Base-by-base conservation (phyloP, 371 early-diverging fungal species). In the Haplosporangium sp. region DNA sequence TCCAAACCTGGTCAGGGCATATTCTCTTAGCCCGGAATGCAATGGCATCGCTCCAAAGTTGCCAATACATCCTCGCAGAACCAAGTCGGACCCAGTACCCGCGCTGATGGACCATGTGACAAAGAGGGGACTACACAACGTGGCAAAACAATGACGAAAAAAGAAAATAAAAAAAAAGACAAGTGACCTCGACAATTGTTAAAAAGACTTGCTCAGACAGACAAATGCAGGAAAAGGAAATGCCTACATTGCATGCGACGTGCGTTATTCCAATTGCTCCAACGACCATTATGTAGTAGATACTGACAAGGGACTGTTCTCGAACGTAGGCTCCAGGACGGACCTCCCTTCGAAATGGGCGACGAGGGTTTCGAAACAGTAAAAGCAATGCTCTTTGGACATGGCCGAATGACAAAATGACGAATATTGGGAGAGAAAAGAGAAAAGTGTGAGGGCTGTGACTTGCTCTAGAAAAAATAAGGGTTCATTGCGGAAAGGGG, bases 51-150 rank as follows among this genome's bases (percentile, higher is more conserved):
- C 82, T 10, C 84, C 81, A 71, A 98, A 98, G 75, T 91, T 97
- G 14, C 98, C 98, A 51, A 98, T 97, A 80, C 98, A 98, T 12
- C 98, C 98, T 58, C 97, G 92, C 47, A 97, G 83, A 16, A 83
- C 82, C 45, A 76, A 64, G 10, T 86, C 82, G 53, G 83, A 61
- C 11, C 68, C 60, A 36, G 65, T 65, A 16, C 42, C 36, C 74
- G 83, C 62, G 23, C 43, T 63, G 54, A 54, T 77, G 14, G 53
- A 59, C 79, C 79, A 77, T 12, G 72, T 77, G 5, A 77, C 79
- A 21, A 77, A 77, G 51, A 77, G 43, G 42, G 79, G 79, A 51
- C 67, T 67, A 59, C 29, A 29, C 41, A 45, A 5, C 43, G 43
- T 43, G 13, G 43, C 13, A 43, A 7, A 43, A 13, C 7, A 21